Evolutionary conservation across 2,329 filamentous ascomycete species (phyloP).

Genomic region (Thelonectria olida): DNA sequence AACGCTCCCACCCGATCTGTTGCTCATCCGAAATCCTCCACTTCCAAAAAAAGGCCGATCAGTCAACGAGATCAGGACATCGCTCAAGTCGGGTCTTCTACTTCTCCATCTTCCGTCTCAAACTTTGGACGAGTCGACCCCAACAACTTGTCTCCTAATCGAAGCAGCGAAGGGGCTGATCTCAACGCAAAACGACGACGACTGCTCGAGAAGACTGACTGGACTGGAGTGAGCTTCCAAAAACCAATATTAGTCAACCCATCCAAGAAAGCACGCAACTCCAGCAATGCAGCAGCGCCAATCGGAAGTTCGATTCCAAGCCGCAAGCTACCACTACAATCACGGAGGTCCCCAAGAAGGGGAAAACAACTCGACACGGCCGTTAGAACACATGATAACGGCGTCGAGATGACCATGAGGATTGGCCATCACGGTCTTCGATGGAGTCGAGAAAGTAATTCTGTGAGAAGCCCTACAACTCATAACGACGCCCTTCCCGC

Average conservation of each 20-base stretch:
- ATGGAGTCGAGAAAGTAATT: constrained; percentile 42
- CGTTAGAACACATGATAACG: not conserved
- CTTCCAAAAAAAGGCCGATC: constrained; percentile 21
- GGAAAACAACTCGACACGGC: no score
- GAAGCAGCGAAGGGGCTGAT: constrained; percentile 9
- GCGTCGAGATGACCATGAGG: constrained; percentile 34
- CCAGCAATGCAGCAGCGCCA: not conserved
- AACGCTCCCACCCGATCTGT: not conserved
- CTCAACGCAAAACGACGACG: constrained; percentile 36
- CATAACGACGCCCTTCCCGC: constrained; percentile 1
- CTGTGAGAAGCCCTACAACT: constrained; percentile 33
- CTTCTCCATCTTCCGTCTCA: not conserved
- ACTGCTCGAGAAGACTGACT: constrained; percentile 41
- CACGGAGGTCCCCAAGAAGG: not conserved
- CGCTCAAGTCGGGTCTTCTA: not conserved
- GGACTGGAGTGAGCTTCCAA: constrained; percentile 45
- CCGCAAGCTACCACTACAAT: not conserved
- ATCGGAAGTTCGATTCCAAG: not conserved
- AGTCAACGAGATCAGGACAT: not conserved
- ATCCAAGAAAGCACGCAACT: constrained; percentile 19
- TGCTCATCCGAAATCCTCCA: constrained; percentile 15
- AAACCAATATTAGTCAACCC: constrained; percentile 39
- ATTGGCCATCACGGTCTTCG: constrained; percentile 42
- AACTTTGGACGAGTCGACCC: not conserved
- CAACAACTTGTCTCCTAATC: not conserved